A percentile compares a stretch with the other conserved stretches of the same genome.
phyloP scores from a whole-genome alignment of 371 early-diverging fungal species.

The Coemansia sp. region DNA sequence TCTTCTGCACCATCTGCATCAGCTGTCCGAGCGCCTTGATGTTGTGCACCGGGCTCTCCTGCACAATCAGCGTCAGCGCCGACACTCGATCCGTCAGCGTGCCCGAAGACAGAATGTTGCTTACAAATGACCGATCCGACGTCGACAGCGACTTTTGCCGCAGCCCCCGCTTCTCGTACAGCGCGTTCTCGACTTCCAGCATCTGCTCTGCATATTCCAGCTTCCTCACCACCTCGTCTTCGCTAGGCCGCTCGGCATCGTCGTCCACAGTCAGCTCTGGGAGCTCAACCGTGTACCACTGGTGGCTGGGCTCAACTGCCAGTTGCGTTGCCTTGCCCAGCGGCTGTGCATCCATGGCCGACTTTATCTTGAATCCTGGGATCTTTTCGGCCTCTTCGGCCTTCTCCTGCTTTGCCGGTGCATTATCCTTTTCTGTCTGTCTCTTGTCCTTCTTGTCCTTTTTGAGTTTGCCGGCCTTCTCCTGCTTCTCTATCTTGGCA shows the following conservation, averaged over 20 bases:
- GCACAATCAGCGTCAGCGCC: slow-evolving; percentile 86
- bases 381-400: slow-evolving; percentile 8
- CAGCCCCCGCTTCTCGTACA: slow-evolving; percentile 55
- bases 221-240: slow-evolving; percentile 52
- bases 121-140: slow-evolving; percentile 82
- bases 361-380: slow-evolving; percentile 44
- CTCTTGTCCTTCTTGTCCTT: slow-evolving; percentile 6
- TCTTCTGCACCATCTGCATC: slow-evolving; percentile 84
- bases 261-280: slow-evolving; percentile 13
- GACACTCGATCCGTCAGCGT: slow-evolving; percentile 91
- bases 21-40: slow-evolving; percentile 75
- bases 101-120: slow-evolving; percentile 85
- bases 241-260: slow-evolving; percentile 12
- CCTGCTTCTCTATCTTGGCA: not conserved
- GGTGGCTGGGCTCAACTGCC: slow-evolving; percentile 35
- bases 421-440: not conserved
- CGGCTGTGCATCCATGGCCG: slow-evolving; percentile 37
- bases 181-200: slow-evolving; percentile 66
- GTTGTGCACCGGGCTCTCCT: slow-evolving; percentile 88
- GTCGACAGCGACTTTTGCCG: slow-evolving; percentile 59
- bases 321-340: slow-evolving; percentile 27
- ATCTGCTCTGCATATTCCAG: slow-evolving; percentile 62
- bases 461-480: not conserved
- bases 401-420: not conserved
- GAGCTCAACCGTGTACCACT: slow-evolving; percentile 43